These are phyloP conservation scores for Fusarium dimerum DNA, from an alignment of 2,329 filamentous ascomycete species.

Conservation along the genomic window DNA sequence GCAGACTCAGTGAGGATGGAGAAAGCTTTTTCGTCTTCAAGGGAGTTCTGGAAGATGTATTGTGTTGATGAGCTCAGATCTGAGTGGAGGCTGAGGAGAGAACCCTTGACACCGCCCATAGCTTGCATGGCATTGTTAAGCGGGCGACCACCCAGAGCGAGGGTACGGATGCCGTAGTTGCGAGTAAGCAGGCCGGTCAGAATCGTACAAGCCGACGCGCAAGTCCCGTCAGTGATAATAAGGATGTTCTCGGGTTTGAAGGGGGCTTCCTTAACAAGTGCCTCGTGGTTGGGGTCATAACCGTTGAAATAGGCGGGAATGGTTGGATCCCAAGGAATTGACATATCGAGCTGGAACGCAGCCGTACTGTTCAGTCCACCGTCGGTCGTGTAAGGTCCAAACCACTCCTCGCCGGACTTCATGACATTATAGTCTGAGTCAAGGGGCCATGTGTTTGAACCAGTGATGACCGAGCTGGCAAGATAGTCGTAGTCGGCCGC, in stretches of 20 bases:
- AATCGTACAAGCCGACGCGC: slow-evolving; percentile 26
- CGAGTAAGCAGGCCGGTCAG: slow-evolving; percentile 34
- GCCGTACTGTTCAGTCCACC: slow-evolving; percentile 22
- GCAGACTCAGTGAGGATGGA: not conserved
- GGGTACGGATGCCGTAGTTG: slow-evolving; percentile 31
- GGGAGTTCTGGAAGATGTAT: slow-evolving; percentile 12
- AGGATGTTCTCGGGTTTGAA: slow-evolving; percentile 29
- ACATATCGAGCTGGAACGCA: slow-evolving; percentile 18
- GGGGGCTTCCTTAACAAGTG: slow-evolving; percentile 14
- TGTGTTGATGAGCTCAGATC: slow-evolving; percentile 8
- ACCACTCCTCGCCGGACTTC: slow-evolving; percentile 22
- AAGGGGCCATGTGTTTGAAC: slow-evolving; percentile 14
- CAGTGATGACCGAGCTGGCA: slow-evolving; percentile 10
- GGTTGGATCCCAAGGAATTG: slow-evolving; percentile 8
- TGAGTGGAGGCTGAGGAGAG: slow-evolving; percentile 19
- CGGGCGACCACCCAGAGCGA: slow-evolving; percentile 64
- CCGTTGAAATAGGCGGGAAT: slow-evolving; percentile 21
- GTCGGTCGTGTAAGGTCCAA: slow-evolving; percentile 21
- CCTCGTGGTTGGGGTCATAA: slow-evolving; percentile 14
- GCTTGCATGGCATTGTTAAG: slow-evolving; percentile 57
- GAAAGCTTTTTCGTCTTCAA: slow-evolving; percentile 1
- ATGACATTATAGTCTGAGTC: slow-evolving; percentile 10
- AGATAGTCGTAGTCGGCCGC: slow-evolving; percentile 21
- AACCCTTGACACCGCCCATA: slow-evolving; percentile 66
- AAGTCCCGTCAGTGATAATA: slow-evolving; percentile 25